These are phyloP conservation scores for Vitis labrusca DNA, from an alignment of 164 flowering plant genomes.

Conservation along the genomic window DNA sequence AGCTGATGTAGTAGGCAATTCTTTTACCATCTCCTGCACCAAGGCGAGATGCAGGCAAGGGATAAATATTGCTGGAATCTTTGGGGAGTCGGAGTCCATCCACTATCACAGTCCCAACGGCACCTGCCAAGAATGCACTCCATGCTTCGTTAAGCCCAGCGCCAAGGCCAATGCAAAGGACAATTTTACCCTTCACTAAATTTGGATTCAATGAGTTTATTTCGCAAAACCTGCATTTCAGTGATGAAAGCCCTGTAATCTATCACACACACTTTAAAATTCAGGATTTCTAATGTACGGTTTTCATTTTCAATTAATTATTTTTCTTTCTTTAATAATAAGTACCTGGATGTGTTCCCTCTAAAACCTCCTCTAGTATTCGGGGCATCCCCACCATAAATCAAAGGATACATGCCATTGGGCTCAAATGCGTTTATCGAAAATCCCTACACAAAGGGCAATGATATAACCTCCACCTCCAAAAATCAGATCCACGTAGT, in stretches of 20 bases:
- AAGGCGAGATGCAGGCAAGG: slow-evolving; percentile 44
- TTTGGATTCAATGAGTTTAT: slow-evolving; percentile 28
- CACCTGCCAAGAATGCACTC: slow-evolving; percentile 24
- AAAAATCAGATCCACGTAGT: no score
- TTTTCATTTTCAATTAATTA: no score
- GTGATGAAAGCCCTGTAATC: no score
- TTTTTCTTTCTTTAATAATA: no score
- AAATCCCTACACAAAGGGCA: slow-evolving; percentile 21
- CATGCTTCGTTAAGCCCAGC: neutral
- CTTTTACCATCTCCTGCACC: slow-evolving; percentile 11
- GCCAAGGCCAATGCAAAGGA: slow-evolving; percentile 35
- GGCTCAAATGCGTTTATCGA: slow-evolving; percentile 29
- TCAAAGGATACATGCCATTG: slow-evolving; percentile 15
- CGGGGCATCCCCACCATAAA: slow-evolving; percentile 34
- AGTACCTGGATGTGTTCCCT: slow-evolving; percentile 19
- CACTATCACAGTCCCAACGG: slow-evolving; percentile 37
- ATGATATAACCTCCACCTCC: neutral
- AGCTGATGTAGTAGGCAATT: slow-evolving; percentile 21
- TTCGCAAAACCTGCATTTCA: slow-evolving; percentile 35
- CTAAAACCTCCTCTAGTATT: slow-evolving; percentile 13
- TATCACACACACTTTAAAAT: no score
- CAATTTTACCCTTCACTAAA: slow-evolving; percentile 53
- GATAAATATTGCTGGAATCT: slow-evolving; percentile 27
- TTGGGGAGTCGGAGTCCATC: neutral
- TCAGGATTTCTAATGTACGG: no score